phyloP scores from a whole-genome alignment of 768 basidiomycete genomes.

The Leccinum arenicola region DNA sequence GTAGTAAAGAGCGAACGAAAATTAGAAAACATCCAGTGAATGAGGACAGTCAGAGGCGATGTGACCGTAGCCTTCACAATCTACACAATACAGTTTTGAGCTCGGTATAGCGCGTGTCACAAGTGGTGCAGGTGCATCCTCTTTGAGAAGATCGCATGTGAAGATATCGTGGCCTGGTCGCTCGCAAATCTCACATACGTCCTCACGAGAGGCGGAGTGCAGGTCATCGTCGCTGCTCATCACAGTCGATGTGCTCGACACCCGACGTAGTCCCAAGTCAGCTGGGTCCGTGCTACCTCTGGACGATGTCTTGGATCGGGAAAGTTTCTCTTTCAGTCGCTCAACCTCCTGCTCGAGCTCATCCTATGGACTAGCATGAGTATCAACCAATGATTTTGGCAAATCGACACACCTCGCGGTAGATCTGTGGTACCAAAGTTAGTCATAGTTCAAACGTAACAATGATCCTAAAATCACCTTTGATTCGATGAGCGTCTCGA shows the following conservation, averaged over 20 bases:
- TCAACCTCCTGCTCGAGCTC: constrained; percentile 86
- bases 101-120: constrained; percentile 12
- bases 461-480: constrained; percentile 52
- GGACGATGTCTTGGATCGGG: constrained; percentile 56
- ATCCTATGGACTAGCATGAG: constrained; percentile 46
- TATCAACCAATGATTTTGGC: not conserved
- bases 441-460: not conserved
- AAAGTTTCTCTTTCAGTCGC: constrained; percentile 66
- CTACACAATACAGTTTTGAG: constrained; percentile 64
- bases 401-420: constrained; percentile 59
- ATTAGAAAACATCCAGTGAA: constrained; percentile 82
- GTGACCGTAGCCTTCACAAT: constrained; percentile 83
- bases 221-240: constrained; percentile 24
- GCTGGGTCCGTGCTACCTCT: constrained; percentile 41
- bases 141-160: constrained; percentile 72
- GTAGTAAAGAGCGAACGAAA: constrained; percentile 4
- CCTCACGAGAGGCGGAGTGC: constrained; percentile 28
- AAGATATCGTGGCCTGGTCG: constrained; percentile 84
- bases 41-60: constrained; percentile 76
- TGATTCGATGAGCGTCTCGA: constrained; percentile 90
- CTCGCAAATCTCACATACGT: constrained; percentile 85
- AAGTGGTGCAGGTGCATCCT: constrained; percentile 38
- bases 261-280: constrained; percentile 28
- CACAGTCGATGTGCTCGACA: constrained; percentile 22
- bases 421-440: constrained; percentile 52